Evolutionary conservation across 495 filamentous ascomycete genomes (phyloP).

Genomic region (Annulohypoxylon nitens): DNA sequence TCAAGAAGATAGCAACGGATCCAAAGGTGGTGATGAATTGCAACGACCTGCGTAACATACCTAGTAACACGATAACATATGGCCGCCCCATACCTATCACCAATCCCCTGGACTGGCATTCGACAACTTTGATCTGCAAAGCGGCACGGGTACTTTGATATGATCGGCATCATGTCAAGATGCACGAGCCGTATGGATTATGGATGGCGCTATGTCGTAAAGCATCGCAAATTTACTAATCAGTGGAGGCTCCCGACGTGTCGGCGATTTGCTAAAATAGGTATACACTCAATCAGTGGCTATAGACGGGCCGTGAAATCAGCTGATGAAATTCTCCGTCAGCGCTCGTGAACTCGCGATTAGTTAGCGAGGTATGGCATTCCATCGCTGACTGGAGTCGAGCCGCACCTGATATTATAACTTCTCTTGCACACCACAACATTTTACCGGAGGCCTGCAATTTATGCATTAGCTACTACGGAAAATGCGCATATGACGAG

Average conservation of each 20-base stretch:
- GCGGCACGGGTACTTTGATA: neutral
- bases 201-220: neutral
- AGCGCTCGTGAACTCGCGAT: neutral
- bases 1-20: neutral
- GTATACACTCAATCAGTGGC: neutral
- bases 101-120: neutral
- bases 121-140: neutral
- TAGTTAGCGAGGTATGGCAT: neutral
- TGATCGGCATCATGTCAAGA: neutral
- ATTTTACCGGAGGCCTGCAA: constrained; percentile 12
- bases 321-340: constrained; percentile 19
- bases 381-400: constrained; percentile 9
- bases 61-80: neutral
- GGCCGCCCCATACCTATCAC: neutral
- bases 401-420: neutral
- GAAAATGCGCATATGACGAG: neutral
- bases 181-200: neutral
- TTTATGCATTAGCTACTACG: neutral
- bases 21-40: too few relatives aligned
- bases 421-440: neutral
- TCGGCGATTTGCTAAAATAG: neutral
- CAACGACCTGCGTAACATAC: neutral
- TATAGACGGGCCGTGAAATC: neutral
- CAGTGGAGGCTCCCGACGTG: neutral
- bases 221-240: neutral